phyloP scores from a whole-genome alignment of 2,329 filamentous ascomycete genomes.

The Phaeomoniella chlamydospora region DNA sequence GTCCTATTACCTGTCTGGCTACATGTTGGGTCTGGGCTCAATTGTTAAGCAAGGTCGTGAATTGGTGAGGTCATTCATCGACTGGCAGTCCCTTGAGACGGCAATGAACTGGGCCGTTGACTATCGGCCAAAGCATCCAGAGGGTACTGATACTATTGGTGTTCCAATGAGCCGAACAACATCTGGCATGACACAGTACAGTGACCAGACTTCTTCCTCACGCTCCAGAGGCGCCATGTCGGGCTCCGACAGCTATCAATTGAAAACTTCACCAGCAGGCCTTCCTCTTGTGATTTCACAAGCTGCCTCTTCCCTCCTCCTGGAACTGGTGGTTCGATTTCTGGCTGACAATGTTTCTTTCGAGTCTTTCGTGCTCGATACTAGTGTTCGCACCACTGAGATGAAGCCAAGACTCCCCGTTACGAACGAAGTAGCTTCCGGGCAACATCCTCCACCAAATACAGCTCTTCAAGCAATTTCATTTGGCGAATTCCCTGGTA shows the following conservation, averaged over 20 bases:
- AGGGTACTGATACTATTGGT: neutral
- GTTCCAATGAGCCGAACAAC: neutral
- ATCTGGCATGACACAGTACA: neutral
- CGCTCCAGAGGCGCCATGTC: too few relatives aligned
- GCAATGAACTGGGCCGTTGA: neutral
- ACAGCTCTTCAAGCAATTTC: neutral
- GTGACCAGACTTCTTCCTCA: neutral
- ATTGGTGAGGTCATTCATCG: neutral
- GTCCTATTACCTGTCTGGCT: neutral
- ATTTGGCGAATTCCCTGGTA: neutral
- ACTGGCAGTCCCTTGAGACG: neutral
- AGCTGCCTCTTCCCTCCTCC: neutral
- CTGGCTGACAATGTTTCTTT: neutral
- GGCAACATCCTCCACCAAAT: neutral
- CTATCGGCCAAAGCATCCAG: neutral
- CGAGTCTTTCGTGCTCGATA: neutral
- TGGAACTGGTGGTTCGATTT: neutral
- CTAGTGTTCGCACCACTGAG: neutral
- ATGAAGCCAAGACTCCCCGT: neutral
- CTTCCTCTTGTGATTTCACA: neutral
- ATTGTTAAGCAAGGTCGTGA: neutral
- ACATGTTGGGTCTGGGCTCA: neutral
- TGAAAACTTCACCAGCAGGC: neutral
- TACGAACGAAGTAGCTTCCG: neutral
- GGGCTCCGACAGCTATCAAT: too few relatives aligned